Percentiles rank a stretch among this genome's conserved stretches.
phyloP scores from a whole-genome alignment of 2,329 filamentous ascomycete species.

The Aspergillus melleus region DNA sequence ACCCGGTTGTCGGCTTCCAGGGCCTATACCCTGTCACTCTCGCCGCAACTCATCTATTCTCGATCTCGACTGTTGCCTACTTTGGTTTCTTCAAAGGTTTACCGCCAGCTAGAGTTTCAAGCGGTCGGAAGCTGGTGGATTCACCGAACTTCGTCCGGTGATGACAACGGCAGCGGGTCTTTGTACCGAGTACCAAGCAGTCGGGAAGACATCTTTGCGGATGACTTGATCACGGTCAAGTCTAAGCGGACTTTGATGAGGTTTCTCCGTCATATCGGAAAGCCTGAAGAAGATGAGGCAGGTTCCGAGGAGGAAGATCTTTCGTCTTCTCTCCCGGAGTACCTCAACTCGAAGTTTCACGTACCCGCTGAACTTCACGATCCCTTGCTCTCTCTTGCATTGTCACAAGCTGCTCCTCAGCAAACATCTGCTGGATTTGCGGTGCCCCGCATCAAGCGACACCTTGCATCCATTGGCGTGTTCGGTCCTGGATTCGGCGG shows the following conservation, averaged over 20 bases:
- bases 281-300: constrained; percentile 49
- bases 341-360: constrained; percentile 57
- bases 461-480: constrained; percentile 81
- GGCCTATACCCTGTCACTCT: constrained; percentile 78
- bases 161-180: not conserved
- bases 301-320: constrained; percentile 42
- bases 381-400: constrained; percentile 67
- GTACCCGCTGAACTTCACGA: constrained; percentile 68
- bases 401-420: constrained; percentile 62
- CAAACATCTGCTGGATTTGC: constrained; percentile 66
- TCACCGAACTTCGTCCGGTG: constrained; percentile 40
- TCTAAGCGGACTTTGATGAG: constrained; percentile 89
- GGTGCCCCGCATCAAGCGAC: constrained; percentile 70
- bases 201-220: constrained; percentile 86
- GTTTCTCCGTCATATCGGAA: constrained; percentile 83
- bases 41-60: constrained; percentile 83
- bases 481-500: constrained; percentile 89
- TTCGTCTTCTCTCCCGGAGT: constrained; percentile 53
- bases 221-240: constrained; percentile 71
- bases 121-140: constrained; percentile 94
- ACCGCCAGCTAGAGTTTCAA: constrained; percentile 87
- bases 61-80: constrained; percentile 74
- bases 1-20: constrained; percentile 55
- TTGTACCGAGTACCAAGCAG: constrained; percentile 79
- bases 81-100: constrained; percentile 85